Base-by-base conservation (phyloP, 495 filamentous ascomycete genomes). In the Penicillium chermesinum region DNA sequence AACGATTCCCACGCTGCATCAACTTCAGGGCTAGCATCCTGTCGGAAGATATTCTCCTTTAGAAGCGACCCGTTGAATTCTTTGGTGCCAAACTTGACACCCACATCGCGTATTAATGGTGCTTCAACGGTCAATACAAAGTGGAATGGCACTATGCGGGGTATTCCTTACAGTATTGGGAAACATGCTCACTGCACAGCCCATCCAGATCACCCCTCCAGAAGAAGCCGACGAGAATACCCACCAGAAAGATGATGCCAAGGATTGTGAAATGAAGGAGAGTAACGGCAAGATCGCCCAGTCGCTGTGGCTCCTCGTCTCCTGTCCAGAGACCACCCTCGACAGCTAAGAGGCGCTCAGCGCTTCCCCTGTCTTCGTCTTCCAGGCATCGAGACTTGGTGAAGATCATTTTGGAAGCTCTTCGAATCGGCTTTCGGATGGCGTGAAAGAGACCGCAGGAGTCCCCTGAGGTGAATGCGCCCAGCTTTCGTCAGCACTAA, bases 1-100 rank as follows among this genome's bases (percentile, higher is more conserved):
- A 83, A 53, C 2, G 75, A 66, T 25, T 69, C 67, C 79, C 80
- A 83, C 3, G 78, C 79, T 2, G 69, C 76, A 54, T 83, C 80
- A 2, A 81, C 76, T 45, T 78, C 76, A 0, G 75, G 74, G 14
- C 72, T 66, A 0, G 73, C 75, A 32, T 66, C 48, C 42, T 72
- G 65, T 10, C 79, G 74, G 54, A 72, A 83, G 18, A 73, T 62
- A 38, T 77, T 76, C 42, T 78, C 70, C 15, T 78, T 69, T 16
- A 81, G 30, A 2, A 81, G 66, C 0, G 74, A 73, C 14, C 78
- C 77, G 52, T 80, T 78, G 56, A 74, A 78, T 2, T 38, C 44
- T 15, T 70, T 51, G 0, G 51, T 45, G 8, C 48, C 45, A 45
- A 71, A 74, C 20, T 32, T 44, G 8, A 71, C 53, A 13, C 60